Evolutionary conservation across 2,329 filamentous ascomycete genomes (phyloP).

Genomic region (Elsinoe batatas): DNA sequence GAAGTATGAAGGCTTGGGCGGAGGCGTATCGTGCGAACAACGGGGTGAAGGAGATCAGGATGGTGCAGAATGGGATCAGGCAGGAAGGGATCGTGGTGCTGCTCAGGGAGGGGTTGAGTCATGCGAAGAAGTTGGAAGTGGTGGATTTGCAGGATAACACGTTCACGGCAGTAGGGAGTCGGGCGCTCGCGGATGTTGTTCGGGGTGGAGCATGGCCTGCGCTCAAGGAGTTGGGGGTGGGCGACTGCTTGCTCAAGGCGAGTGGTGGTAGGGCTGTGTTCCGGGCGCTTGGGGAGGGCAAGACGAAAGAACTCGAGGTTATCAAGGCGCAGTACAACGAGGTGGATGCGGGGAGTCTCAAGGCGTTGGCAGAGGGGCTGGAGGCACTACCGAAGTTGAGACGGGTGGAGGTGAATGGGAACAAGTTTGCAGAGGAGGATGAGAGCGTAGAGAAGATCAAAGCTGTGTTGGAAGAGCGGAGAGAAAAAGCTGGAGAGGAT

Average conservation of each 20-base stretch:
- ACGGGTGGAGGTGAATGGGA: slow-evolving; percentile 89
- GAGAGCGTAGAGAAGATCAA: slow-evolving; percentile 57
- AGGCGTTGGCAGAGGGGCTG: slow-evolving; percentile 46
- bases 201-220: slow-evolving; percentile 54
- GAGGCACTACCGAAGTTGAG: slow-evolving; percentile 61
- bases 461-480: slow-evolving; percentile 49
- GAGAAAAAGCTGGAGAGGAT: slow-evolving; percentile 44
- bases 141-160: slow-evolving; percentile 97
- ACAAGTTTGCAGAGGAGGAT: slow-evolving; percentile 86
- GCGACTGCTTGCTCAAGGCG: slow-evolving; percentile 73
- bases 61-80: slow-evolving; percentile 97
- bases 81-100: slow-evolving; percentile 83
- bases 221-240: slow-evolving; percentile 74
- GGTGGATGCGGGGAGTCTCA: slow-evolving; percentile 67
- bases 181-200: slow-evolving; percentile 65
- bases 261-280: slow-evolving; percentile 68
- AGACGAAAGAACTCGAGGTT: slow-evolving; percentile 69
- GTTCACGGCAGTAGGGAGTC: slow-evolving; percentile 73
- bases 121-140: slow-evolving; percentile 58
- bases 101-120: slow-evolving; percentile 65
- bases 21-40: slow-evolving; percentile 71
- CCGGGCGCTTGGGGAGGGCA: slow-evolving; percentile 60
- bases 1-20: slow-evolving; percentile 93
- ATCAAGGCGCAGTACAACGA: slow-evolving; percentile 90
- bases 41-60: slow-evolving; percentile 77